Evolutionary conservation across 345 rosid species (phyloP).

Genomic region (Physaria fendleri): DNA sequence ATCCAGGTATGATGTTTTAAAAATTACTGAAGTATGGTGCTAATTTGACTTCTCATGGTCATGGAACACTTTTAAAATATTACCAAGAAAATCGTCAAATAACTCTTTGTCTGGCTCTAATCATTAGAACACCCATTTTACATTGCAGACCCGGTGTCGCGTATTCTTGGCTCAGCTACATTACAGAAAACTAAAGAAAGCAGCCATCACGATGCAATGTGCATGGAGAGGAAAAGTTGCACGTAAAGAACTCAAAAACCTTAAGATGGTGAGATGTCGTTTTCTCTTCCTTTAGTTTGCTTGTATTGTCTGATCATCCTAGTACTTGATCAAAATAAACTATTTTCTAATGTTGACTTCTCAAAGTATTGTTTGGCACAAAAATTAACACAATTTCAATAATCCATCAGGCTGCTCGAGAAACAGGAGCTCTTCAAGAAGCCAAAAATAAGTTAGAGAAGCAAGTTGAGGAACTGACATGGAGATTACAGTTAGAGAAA

Average conservation of each 20-base stretch:
- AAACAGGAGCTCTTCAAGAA: slow-evolving; percentile 99
- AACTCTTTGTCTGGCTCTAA: slow-evolving; percentile 15
- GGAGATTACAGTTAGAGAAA: slow-evolving; percentile 96
- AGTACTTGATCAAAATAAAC: background rate
- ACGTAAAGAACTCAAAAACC: slow-evolving; percentile 75
- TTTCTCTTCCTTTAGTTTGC: slow-evolving; percentile 10
- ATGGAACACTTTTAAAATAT: background rate
- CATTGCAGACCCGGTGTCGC: slow-evolving; percentile 66
- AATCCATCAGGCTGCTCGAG: slow-evolving; percentile 76
- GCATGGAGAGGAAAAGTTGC: slow-evolving; percentile 98
- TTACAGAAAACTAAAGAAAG: slow-evolving; percentile 62
- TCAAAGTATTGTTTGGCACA: background rate
- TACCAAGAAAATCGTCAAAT: background rate
- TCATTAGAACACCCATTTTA: slow-evolving; percentile 16
- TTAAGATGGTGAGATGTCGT: slow-evolving; percentile 71
- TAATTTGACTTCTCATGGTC: background rate
- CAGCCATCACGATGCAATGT: slow-evolving; percentile 75
- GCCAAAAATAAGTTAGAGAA: slow-evolving; percentile 97
- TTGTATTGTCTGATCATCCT: slow-evolving; percentile 6
- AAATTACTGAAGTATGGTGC: background rate
- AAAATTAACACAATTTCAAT: background rate
- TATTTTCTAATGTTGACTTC: slow-evolving; percentile 2
- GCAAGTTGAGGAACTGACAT: slow-evolving; percentile 97
- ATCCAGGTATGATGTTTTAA: slow-evolving; percentile 52
- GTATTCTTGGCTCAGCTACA: slow-evolving; percentile 54